Evolutionary conservation across 2,329 filamentous ascomycete species (phyloP).

Genomic region (Paramyrothecium roridum): DNA sequence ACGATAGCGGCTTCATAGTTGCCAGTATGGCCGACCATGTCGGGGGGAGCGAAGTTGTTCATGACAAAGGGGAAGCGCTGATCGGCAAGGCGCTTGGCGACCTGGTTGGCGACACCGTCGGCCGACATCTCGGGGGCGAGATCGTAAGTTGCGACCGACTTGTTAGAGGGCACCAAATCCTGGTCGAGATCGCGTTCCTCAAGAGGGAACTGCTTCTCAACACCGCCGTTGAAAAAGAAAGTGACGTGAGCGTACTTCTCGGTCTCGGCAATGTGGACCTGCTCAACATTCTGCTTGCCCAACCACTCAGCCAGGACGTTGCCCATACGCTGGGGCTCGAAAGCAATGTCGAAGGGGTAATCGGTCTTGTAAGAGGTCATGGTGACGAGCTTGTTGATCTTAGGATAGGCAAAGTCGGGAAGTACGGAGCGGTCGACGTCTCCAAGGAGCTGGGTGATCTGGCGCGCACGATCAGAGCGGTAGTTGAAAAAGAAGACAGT

Average conservation of each 20-base stretch:
- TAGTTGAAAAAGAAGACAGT: constrained; percentile 99
- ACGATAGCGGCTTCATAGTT: constrained; percentile 92
- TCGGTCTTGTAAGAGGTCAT: constrained; percentile 99
- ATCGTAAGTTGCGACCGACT: constrained; percentile 89
- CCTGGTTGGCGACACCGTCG: constrained; percentile 82
- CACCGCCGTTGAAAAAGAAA: constrained; percentile 99
- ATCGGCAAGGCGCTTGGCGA: constrained; percentile 80
- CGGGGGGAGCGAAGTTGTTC: constrained; percentile 99
- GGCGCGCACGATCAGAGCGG: constrained; percentile 93
- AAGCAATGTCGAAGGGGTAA: constrained; percentile 89
- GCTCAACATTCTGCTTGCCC: constrained; percentile 81
- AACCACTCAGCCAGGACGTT: constrained; percentile 99
- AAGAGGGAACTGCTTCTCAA: constrained; percentile 91
- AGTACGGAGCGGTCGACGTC: constrained; percentile 86
- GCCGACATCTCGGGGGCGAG: constrained; percentile 95
- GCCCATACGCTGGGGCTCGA: constrained; percentile 91
- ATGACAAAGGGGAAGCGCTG: constrained; percentile 93
- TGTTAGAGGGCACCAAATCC: constrained; percentile 82
- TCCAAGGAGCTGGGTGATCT: constrained; percentile 92
- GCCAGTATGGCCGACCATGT: constrained; percentile 99
- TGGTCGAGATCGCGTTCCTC: constrained; percentile 84
- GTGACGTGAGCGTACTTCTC: constrained; percentile 99
- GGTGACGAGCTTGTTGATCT: constrained; percentile 79
- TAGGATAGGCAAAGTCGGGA: constrained; percentile 90
- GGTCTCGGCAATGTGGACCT: constrained; percentile 96